Evolutionary conservation across 257 asterid species (phyloP).

Genomic region (Nicotiana obtusifolia): DNA sequence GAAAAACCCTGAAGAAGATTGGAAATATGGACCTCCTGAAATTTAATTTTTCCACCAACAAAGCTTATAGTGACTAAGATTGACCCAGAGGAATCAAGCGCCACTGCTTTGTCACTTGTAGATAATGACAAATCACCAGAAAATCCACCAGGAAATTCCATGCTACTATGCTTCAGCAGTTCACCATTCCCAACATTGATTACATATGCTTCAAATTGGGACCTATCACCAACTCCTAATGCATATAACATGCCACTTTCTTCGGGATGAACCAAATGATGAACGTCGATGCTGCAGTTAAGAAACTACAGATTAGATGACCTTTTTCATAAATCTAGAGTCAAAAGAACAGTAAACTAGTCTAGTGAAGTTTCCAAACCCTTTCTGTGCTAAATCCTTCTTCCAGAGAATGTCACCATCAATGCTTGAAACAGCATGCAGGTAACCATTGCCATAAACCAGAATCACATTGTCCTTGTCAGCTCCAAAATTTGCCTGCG

Average conservation of each 20-base stretch:
- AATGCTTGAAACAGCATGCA: slow-evolving; percentile 79
- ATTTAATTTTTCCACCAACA: slow-evolving; percentile 57
- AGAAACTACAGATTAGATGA: slow-evolving; percentile 8
- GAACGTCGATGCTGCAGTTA: slow-evolving; percentile 62
- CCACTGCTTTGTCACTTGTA: slow-evolving; percentile 54
- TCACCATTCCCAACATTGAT: slow-evolving; percentile 67
- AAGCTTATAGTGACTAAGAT: slow-evolving; percentile 49
- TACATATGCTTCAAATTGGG: slow-evolving; percentile 54
- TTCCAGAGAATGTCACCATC: slow-evolving; percentile 92
- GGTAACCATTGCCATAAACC: slow-evolving; percentile 67
- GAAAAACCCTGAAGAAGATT: slow-evolving; percentile 53
- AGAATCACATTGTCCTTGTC: slow-evolving; percentile 59
- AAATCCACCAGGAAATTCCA: slow-evolving; percentile 51
- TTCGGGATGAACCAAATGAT: slow-evolving; percentile 55
- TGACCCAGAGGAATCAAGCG: slow-evolving; percentile 69
- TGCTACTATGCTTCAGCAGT: slow-evolving; percentile 47
- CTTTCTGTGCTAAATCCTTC: slow-evolving; percentile 64
- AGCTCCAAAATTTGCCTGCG: slow-evolving; percentile 63
- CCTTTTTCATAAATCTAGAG: not conserved
- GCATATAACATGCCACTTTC: slow-evolving; percentile 59
- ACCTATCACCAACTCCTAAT: slow-evolving; percentile 51
- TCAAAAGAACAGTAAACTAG: slow-evolving; percentile 3
- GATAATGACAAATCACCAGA: slow-evolving; percentile 77
- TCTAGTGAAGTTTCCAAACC: slow-evolving; percentile 38
- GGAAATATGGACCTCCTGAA: slow-evolving; percentile 49